These are phyloP conservation scores for Amborella trichopoda DNA, from an alignment of 164 flowering plant species.

Conservation along the genomic window DNA sequence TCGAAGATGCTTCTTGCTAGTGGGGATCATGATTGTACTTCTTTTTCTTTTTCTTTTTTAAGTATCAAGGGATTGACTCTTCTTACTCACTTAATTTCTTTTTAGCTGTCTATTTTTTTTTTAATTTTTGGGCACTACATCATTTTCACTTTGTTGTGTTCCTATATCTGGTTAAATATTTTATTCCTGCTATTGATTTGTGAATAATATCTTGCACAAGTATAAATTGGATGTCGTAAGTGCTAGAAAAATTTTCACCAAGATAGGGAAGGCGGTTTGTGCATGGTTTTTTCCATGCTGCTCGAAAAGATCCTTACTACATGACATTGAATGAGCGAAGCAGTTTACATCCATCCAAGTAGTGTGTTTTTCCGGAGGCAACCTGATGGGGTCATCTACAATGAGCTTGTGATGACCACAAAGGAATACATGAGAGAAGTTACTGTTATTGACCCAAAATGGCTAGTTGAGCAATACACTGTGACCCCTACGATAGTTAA, in stretches of 20 bases:
- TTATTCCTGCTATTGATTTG: neutral
- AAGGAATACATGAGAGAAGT: conserved; percentile 88
- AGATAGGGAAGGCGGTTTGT: conserved; percentile 74
- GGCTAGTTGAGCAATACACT: conserved; percentile 86
- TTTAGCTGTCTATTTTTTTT: neutral
- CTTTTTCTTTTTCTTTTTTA: no score
- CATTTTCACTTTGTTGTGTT: neutral
- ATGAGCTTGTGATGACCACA: conserved; percentile 88
- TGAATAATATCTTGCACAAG: conserved; percentile 24
- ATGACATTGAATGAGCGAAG: conserved; percentile 74
- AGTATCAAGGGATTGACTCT: neutral
- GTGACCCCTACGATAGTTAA: no score
- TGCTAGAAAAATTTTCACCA: conserved; percentile 63
- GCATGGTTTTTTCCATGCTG: conserved; percentile 86
- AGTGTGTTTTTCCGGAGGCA: conserved; percentile 82
- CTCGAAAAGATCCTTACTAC: conserved; percentile 79
- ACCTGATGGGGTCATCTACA: conserved; percentile 84
- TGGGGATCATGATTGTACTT: conserved; percentile 89
- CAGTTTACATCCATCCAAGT: conserved; percentile 81
- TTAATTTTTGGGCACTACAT: neutral
- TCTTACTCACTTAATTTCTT: neutral
- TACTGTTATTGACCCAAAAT: conserved; percentile 70
- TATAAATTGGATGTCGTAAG: conserved; percentile 71
- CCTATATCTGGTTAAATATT: neutral
- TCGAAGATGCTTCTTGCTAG: conserved; percentile 90